Base-by-base conservation (phyloP, 306 rosid species). In the Pachyrhizus erosus region DNA sequence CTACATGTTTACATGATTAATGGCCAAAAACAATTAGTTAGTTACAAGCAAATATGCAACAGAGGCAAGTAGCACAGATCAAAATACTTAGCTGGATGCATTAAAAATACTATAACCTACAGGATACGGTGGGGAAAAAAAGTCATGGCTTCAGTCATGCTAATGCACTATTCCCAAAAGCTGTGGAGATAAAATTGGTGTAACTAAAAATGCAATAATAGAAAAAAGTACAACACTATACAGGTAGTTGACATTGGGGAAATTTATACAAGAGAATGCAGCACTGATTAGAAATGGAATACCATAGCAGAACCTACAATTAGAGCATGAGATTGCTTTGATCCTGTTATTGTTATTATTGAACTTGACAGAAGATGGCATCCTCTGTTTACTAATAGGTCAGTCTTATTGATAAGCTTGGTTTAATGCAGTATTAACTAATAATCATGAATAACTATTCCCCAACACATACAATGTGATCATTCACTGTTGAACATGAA, bases 401-500 rank as follows among this genome's bases (percentile, higher is more conserved):
- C 34, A 46, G 40, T 70, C 23, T n/a, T 40, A 61, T 33, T 33
- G 31, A 65, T 17, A 74, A 17, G 23, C 82, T 23, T 24, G 74
- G n/a, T 40, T n/a, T n/a, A n/a, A n/a, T n/a, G n/a, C n/a, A n/a
- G 40, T 3, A 37, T 37, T 37, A 7, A 37, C 7, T 43, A 17
- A 24, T n/a, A 54, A 18, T 72, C 46, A 40, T 21, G 13, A 68
- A 52, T 45, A 80, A 75, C 68, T 33, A 23, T 2, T 61, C 70
- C 39, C 7, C 8, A 72, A 72, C 6, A 7, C 17, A 33, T 65
- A 20, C 27, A 49, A 21, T 15, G 27, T 67, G 61, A 75, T 27
- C 51, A 74, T 57, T 80, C 68, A 61, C 18, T 39, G 74, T 43
- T 74, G 51, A 54, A 52, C 49, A 31, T 31, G 6, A 60, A 40